Evolutionary conservation across 2,329 filamentous ascomycete species (phyloP), one percentile per base, ranked within the genome.

Genomic region (Chaetothyriales sp.): DNA sequence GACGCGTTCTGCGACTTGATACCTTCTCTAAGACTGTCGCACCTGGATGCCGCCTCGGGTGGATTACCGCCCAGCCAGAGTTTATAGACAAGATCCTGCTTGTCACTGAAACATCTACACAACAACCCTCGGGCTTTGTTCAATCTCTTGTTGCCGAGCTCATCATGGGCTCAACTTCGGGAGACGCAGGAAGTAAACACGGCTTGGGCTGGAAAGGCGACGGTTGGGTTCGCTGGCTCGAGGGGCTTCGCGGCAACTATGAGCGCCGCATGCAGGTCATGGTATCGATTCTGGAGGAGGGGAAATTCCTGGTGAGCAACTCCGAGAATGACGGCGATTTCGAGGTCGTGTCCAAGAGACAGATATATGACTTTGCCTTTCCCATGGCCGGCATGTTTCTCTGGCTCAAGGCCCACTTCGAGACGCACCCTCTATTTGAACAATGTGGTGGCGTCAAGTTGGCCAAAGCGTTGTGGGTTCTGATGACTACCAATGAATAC

Each of bases 11-110:
- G 53, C 83, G 89, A 46, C 76, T 95, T 2, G 90, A 95, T 66
- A 95, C 89, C 1, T 95, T 95, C 67, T 92, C 86, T 63, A 95
- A 97, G 70, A 94, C 87, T 0, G 78, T 95, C 18, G 89, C 89
- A 0, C 90, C 90, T 0, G 90, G 90, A 1, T 94, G 87, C 64
- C 82, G 90, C 28, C 72, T 95, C 1, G 90, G 90, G 43, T 95
- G 89, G 87, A 82, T 95, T 58, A 94, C 89, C 0, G 83, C 85
- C 0, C 85, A 94, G 63, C 88, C 89, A 1, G 80, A 72, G 0
- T 71, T 95, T 47, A 75, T 89, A 46, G 86, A 94, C 66, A 80
- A 85, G 5, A 71, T 92, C 25, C 64, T 75, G 15, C 83, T 84
- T 51, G 84, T 94, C 61, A 83, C 81, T 18, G 89, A 95, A 67